These are phyloP conservation scores for Fusarium chlamydosporum DNA, from an alignment of 2,329 filamentous ascomycete species.

Conservation along the genomic window DNA sequence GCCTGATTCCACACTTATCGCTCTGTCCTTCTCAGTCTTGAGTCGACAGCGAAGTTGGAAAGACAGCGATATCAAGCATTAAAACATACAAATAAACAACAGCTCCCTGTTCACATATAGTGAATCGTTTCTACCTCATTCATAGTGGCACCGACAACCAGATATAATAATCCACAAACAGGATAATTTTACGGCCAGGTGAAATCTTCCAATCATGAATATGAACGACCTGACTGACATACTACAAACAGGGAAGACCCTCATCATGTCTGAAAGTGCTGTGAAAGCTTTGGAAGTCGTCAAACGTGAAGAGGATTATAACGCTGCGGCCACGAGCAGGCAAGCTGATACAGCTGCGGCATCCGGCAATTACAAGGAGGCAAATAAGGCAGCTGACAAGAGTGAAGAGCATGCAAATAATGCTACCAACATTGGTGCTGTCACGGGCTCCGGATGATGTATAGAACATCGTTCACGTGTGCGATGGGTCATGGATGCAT, in stretches of 20 bases:
- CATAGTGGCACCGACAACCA: no score
- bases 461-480: no score
- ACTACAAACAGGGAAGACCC: no score
- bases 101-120: no score
- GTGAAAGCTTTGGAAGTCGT: background rate
- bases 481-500: no score
- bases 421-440: background rate
- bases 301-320: background rate
- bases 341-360: background rate
- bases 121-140: no score
- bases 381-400: background rate
- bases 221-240: no score
- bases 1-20: background rate
- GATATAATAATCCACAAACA: no score
- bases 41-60: background rate
- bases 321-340: background rate
- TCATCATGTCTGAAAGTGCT: background rate
- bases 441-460: background rate
- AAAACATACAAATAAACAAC: background rate
- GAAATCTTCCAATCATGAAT: no score
- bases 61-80: accelerated
- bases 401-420: background rate
- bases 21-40: no score
- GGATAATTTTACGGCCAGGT: no score
- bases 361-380: background rate